phyloP scores from a whole-genome alignment of 148 eudicot species.

The Chenopodium suecicum region DNA sequence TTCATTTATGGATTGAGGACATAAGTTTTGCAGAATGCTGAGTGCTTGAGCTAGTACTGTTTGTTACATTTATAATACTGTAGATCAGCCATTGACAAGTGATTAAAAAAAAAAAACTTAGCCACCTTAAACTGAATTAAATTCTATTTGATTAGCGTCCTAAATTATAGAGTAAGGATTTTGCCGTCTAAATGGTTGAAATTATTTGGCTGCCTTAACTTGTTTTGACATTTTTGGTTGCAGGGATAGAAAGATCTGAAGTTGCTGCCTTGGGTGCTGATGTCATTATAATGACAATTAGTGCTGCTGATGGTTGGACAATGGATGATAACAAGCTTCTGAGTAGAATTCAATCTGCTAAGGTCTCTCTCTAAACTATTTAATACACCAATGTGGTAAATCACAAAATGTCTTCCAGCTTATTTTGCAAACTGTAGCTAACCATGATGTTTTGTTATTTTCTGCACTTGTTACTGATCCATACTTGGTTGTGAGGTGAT shows the following conservation, averaged over 20 bases:
- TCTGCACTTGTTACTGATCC: not conserved
- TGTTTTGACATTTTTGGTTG: slow-evolving; percentile 15
- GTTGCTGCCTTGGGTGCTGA: slow-evolving; percentile 86
- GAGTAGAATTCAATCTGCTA: slow-evolving; percentile 58
- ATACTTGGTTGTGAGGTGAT: not conserved
- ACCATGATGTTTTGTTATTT: not conserved
- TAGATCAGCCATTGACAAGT: not conserved
- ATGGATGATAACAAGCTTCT: slow-evolving; percentile 70
- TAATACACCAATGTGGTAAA: not conserved
- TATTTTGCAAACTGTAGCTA: not conserved
- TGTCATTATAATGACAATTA: slow-evolving; percentile 72
- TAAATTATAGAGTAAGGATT: not conserved
- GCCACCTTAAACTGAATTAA: not conserved
- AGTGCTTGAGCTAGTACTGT: not conserved
- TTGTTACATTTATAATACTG: not conserved
- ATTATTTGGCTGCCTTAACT: not conserved
- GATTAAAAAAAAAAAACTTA: not conserved
- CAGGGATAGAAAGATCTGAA: slow-evolving; percentile 96
- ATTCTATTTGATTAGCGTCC: not conserved
- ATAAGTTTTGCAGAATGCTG: not conserved
- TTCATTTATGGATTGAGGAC: not conserved
- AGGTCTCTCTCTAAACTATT: slow-evolving; percentile 36
- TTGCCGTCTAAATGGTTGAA: not conserved
- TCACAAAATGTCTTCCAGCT: not conserved
- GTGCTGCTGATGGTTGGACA: slow-evolving; percentile 95